phyloP scores from a whole-genome alignment of 2,329 filamentous ascomycete species.

The Tricladium varicosporioides region DNA sequence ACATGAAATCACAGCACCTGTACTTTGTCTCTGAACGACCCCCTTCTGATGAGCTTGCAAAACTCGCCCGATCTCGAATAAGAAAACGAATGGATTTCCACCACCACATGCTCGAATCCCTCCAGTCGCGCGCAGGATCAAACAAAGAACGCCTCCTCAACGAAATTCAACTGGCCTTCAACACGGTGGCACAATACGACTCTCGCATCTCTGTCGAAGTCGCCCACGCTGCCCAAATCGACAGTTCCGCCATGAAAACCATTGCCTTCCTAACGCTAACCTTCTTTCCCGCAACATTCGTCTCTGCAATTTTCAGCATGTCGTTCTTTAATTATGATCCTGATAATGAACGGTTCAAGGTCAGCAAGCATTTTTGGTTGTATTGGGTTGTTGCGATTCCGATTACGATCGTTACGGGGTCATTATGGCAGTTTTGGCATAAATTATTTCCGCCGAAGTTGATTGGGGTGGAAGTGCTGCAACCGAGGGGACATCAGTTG shows the following conservation, averaged over 20 bases:
- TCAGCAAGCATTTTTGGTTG: too few relatives aligned
- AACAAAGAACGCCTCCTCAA: constrained; percentile 8
- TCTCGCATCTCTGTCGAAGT: constrained; percentile 39
- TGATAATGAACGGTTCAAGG: too few relatives aligned
- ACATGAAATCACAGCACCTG: neutral
- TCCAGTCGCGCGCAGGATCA: neutral
- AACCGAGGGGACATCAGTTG: too few relatives aligned
- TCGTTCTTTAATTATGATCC: neutral
- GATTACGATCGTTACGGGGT: too few relatives aligned
- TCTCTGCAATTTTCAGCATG: neutral
- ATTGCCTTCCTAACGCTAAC: constrained; percentile 48
- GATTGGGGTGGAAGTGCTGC: too few relatives aligned
- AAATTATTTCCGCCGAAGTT: too few relatives aligned
- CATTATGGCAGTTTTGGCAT: too few relatives aligned
- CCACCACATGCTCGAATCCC: neutral
- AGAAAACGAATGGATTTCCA: neutral
- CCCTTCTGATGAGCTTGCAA: neutral
- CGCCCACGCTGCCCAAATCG: constrained; percentile 38
- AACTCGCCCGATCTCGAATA: neutral
- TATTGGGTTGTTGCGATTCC: too few relatives aligned
- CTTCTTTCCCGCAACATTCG: constrained; percentile 34
- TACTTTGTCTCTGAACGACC: neutral
- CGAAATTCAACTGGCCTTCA: constrained; percentile 33
- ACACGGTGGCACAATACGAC: constrained; percentile 43
- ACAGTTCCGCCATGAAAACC: constrained; percentile 51